A percentile compares a stretch with the other conserved stretches of the same genome.
These are phyloP conservation scores for Grigorovia transvaalensis DNA, from an alignment of 805 yeast genomes.

Conservation along the genomic window DNA sequence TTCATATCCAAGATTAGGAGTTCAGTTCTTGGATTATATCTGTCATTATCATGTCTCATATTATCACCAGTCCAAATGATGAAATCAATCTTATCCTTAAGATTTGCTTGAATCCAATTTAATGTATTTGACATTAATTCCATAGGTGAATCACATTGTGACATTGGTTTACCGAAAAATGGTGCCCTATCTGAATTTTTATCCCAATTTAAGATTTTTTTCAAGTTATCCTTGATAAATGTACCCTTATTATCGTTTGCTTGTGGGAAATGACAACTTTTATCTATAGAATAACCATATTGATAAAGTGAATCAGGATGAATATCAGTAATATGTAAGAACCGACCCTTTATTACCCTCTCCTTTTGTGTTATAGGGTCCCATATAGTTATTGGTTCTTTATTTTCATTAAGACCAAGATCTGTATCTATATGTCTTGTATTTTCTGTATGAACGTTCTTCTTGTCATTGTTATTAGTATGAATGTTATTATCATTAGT, in stretches of 20 bases:
- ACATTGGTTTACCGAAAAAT: conserved; percentile 60
- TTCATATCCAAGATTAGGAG: conserved; percentile 61
- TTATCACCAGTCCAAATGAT: conserved; percentile 90
- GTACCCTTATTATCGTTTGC: not conserved
- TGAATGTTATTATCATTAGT: no score
- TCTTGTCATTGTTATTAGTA: no score
- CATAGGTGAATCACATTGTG: conserved; percentile 72
- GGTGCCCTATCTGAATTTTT: conserved; percentile 40
- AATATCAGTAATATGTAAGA: conserved; percentile 76
- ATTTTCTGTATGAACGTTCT: no score
- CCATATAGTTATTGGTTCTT: conserved; percentile 27
- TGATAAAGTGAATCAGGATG: conserved; percentile 70
- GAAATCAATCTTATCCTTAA: conserved; percentile 72
- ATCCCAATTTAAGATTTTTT: no score
- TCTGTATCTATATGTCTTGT: not conserved
- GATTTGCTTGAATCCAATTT: conserved; percentile 51
- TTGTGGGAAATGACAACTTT: conserved; percentile 43
- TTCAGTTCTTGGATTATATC: conserved; percentile 65
- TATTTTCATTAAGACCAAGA: conserved; percentile 8
- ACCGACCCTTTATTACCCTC: conserved; percentile 52
- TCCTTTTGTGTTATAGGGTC: conserved; percentile 10
- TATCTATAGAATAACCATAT: conserved; percentile 39
- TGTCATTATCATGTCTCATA: conserved; percentile 74
- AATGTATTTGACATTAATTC: conserved; percentile 51
- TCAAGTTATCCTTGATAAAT: no score